A percentile compares a stretch with the other conserved stretches of the same genome.
These are phyloP conservation scores for Panellus pusillus DNA, from an alignment of 768 basidiomycete genomes.

Conservation along the genomic window DNA sequence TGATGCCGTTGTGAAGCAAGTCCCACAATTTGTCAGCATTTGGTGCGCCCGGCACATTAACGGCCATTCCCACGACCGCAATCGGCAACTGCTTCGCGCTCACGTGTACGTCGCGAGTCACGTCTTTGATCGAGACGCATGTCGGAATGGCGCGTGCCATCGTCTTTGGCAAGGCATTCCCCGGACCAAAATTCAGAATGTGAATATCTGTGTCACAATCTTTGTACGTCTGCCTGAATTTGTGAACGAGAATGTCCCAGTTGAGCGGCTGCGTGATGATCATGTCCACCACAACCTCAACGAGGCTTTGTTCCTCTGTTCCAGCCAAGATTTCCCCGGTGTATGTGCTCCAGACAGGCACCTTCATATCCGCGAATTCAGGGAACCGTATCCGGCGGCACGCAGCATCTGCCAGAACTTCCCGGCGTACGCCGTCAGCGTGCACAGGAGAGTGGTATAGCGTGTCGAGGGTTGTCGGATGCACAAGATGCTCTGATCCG, in stretches of 20 bases:
- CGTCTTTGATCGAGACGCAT: slow-evolving; percentile 17
- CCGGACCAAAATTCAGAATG: slow-evolving; percentile 39
- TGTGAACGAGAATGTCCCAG: slow-evolving; percentile 47
- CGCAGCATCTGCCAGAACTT: slow-evolving; percentile 45
- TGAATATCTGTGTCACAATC: not conserved
- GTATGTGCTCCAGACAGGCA: slow-evolving; percentile 47
- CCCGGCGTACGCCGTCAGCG: slow-evolving; percentile 32
- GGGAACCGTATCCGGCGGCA: slow-evolving; percentile 53
- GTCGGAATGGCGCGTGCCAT: slow-evolving; percentile 9
- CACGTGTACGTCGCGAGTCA: slow-evolving; percentile 1
- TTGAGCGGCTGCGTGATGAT: slow-evolving; percentile 51
- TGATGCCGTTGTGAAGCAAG: slow-evolving; percentile 53
- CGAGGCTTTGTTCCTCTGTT: slow-evolving; percentile 29
- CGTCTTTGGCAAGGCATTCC: slow-evolving; percentile 26
- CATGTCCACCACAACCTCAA: slow-evolving; percentile 48
- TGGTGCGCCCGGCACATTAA: slow-evolving; percentile 56
- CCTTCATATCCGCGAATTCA: slow-evolving; percentile 42
- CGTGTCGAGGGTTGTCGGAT: slow-evolving; percentile 46
- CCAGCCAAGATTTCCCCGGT: slow-evolving; percentile 37
- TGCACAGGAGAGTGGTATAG: slow-evolving; percentile 52
- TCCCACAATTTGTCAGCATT: slow-evolving; percentile 55
- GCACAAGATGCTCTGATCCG: slow-evolving; percentile 35
- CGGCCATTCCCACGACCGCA: slow-evolving; percentile 73
- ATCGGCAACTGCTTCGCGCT: slow-evolving; percentile 48
- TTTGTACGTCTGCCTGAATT: slow-evolving; percentile 10